A percentile compares a stretch with the other conserved stretches of the same genome.
Conservation (phyloP, 2,329 filamentous ascomycete genomes). For the Sclerotinia minor region DNA sequence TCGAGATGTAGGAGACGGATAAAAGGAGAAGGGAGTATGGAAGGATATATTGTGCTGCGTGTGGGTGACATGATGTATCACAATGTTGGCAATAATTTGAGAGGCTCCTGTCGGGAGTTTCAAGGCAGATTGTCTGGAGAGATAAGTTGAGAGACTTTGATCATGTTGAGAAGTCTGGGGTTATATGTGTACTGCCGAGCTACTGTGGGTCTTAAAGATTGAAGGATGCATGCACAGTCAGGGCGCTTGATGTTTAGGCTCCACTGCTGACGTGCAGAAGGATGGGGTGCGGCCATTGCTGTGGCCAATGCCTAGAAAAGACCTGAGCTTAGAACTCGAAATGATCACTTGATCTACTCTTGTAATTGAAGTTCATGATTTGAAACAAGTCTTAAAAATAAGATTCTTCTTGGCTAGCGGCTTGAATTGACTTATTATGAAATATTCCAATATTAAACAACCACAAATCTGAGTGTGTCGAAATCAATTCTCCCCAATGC, state of each 20-base stretch:
- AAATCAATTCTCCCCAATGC: background rate
- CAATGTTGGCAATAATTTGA: background rate
- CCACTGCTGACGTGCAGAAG: background rate
- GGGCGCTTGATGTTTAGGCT: background rate
- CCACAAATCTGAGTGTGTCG: background rate
- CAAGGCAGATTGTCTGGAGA: background rate
- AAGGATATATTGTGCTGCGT: background rate
- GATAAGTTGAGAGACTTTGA: background rate
- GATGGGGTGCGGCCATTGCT: background rate
- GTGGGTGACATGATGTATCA: background rate
- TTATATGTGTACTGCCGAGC: background rate
- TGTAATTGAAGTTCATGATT: background rate
- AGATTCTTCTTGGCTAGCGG: background rate
- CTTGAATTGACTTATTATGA: too few species aligned
- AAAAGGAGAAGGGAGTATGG: background rate
- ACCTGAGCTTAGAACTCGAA: background rate
- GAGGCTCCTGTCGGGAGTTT: background rate
- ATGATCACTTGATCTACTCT: background rate
- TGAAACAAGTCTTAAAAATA: background rate
- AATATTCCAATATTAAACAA: background rate
- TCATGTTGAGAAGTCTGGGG: background rate
- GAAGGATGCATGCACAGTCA: background rate
- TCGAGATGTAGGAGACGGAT: slow-evolving; percentile 18
- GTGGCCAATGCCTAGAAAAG: background rate
- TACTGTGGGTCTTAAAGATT: too few species aligned